Conservation (phyloP, 108 stramenopile genomes). For the Craspedostauros australis region DNA sequence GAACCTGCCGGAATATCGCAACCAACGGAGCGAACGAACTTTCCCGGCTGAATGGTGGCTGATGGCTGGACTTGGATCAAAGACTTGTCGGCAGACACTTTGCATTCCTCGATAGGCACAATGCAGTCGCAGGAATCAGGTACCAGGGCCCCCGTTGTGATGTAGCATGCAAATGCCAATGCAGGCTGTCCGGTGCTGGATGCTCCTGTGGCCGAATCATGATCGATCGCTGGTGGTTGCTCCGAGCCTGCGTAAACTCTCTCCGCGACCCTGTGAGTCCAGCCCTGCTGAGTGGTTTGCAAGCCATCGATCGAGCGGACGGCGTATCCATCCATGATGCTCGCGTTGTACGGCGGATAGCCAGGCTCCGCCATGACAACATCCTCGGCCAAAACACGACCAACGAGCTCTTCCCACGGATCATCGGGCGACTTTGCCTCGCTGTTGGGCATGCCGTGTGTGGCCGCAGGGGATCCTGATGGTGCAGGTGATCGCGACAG, state of each 20-base stretch:
- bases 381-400: constrained; percentile 39
- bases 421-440: constrained; percentile 4
- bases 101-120: constrained; percentile 72
- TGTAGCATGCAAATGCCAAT: constrained; percentile 52
- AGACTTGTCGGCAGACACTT: constrained; percentile 11
- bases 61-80: constrained; percentile 12
- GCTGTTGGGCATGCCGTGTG: constrained; percentile 1
- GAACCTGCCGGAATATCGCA: constrained; percentile 60
- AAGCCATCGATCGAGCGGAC: constrained; percentile 31
- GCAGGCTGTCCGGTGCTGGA: background rate
- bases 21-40: constrained; percentile 74
- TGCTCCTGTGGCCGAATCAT: background rate
- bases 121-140: constrained; percentile 67
- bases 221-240: background rate
- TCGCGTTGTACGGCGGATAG: constrained; percentile 73
- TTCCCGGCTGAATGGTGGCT: constrained; percentile 25
- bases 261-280: constrained; percentile 43
- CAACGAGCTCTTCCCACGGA: constrained; percentile 27
- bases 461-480: constrained; percentile 8
- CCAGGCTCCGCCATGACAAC: constrained; percentile 50
- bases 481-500: background rate
- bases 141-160: constrained; percentile 79
- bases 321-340: constrained; percentile 87
- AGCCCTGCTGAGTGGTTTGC: constrained; percentile 1
- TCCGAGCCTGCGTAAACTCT: constrained; percentile 64